A percentile compares a stretch with the other conserved stretches of the same genome.
These are phyloP conservation scores for Ophiobolus disseminans DNA, from an alignment of 2,329 filamentous ascomycete species.

Conservation along the genomic window DNA sequence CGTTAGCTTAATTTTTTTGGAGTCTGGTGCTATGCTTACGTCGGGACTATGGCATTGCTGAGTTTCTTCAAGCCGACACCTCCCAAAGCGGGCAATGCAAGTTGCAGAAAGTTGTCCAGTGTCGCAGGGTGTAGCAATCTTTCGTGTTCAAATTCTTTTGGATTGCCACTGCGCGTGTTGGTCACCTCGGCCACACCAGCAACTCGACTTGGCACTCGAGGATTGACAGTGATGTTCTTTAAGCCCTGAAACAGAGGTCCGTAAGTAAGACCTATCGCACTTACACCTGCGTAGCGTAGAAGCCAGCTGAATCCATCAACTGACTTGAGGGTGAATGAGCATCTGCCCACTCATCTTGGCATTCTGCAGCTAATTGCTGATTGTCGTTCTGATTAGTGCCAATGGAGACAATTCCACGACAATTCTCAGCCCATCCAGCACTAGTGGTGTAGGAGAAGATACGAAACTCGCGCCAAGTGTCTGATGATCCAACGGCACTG, in stretches of 20 bases:
- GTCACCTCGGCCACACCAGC: conserved; percentile 17
- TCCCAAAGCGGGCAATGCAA: conserved; percentile 11
- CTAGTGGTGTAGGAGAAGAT: conserved; percentile 22
- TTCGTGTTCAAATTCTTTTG: conserved; percentile 19
- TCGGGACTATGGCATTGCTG: conserved; percentile 18
- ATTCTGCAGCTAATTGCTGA: conserved; percentile 8
- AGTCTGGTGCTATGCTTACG: not conserved
- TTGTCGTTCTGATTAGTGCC: not conserved
- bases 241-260: conserved; percentile 20
- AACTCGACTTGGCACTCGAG: not conserved
- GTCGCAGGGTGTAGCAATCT: conserved; percentile 26
- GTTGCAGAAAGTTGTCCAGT: conserved; percentile 23
- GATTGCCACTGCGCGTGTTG: conserved; percentile 13
- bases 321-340: not conserved
- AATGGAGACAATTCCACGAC: conserved; percentile 16
- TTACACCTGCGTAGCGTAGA: conserved; percentile 15
- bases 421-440: conserved; percentile 22
- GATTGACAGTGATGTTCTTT: conserved; percentile 3
- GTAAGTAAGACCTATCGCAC: conserved; percentile 20
- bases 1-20: not conserved
- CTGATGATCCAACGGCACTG: conserved; percentile 2
- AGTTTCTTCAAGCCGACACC: conserved; percentile 5
- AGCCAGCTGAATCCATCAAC: conserved; percentile 3
- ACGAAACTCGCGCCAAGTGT: conserved; percentile 20
- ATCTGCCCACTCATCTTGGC: conserved; percentile 4